phyloP scores from a whole-genome alignment of 257 asterid species.

The Nicotiana paniculata region DNA sequence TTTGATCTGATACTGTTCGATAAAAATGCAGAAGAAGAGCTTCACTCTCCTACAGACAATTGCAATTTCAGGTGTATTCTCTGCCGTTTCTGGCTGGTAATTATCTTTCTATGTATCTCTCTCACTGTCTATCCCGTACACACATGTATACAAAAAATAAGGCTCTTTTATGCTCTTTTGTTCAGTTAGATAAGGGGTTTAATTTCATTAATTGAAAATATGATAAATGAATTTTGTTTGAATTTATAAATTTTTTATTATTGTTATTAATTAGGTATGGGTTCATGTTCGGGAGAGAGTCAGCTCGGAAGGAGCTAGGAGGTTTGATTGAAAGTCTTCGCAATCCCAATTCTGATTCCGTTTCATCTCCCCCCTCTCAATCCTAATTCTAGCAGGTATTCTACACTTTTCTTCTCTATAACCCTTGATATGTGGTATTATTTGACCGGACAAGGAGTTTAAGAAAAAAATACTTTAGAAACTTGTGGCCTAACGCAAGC shows the following conservation, averaged over 20 bases:
- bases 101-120: background rate
- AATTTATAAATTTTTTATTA: background rate
- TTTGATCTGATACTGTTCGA: background rate
- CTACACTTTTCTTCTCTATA: background rate
- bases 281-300: conserved; percentile 87
- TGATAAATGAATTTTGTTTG: background rate
- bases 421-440: too few species aligned
- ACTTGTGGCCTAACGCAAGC: background rate
- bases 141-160: background rate
- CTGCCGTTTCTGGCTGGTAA: conserved; percentile 83
- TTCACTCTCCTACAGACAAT: conserved; percentile 72
- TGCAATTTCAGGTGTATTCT: conserved; percentile 75
- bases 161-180: background rate
- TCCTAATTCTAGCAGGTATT: conserved; percentile 19
- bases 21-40: conserved; percentile 45
- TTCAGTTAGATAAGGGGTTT: background rate
- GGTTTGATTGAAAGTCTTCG: conserved; percentile 71
- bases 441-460: too few species aligned
- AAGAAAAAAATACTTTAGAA: too few species aligned
- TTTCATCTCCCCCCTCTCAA: conserved; percentile 24
- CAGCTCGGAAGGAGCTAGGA: conserved; percentile 74
- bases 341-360: conserved; percentile 35
- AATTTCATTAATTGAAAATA: background rate
- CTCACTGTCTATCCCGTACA: background rate
- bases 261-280: conserved; percentile 55